Conservation (phyloP, 306 rosid species). For the Gastrolobium bilobum region DNA sequence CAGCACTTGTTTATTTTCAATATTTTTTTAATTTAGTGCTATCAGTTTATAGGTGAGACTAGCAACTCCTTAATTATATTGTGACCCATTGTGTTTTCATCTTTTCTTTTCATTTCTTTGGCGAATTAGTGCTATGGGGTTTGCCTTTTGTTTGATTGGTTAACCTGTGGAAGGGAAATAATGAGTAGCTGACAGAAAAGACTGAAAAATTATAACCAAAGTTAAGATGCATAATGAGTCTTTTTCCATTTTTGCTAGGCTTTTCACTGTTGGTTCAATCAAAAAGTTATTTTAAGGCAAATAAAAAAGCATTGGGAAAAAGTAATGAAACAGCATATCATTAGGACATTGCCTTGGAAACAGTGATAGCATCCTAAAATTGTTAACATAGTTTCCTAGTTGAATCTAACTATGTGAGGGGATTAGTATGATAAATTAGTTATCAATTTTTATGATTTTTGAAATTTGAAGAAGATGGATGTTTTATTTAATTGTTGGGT, state of each 20-base stretch:
- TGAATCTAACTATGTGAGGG: constrained; percentile 5
- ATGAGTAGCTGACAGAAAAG: constrained; percentile 5
- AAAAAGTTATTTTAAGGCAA: not conserved
- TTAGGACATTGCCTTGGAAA: constrained; percentile 11
- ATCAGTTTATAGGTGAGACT: constrained; percentile 23
- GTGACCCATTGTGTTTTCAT: not conserved
- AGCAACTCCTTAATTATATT: not conserved
- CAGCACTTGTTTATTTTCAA: constrained; percentile 2
- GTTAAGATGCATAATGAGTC: not conserved
- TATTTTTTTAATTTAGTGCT: constrained; percentile 1
- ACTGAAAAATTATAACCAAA: not conserved
- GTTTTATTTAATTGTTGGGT: constrained; percentile 1
- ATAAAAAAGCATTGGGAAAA: not conserved
- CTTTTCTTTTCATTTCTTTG: constrained; percentile 16
- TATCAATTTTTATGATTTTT: not conserved
- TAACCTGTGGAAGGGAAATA: not conserved
- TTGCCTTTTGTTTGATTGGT: not conserved
- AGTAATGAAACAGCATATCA: not conserved
- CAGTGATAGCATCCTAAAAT: constrained; percentile 6
- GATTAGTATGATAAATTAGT: constrained; percentile 5
- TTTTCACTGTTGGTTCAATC: not conserved
- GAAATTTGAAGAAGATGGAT: constrained; percentile 3
- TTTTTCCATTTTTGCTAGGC: not conserved
- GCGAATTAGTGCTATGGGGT: constrained; percentile 9
- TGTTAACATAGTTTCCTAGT: not conserved